Percentiles rank a stretch among this genome's conserved stretches.
These are phyloP conservation scores for Parmales sp. DNA, from an alignment of 108 stramenopile genomes.

Conservation along the genomic window DNA sequence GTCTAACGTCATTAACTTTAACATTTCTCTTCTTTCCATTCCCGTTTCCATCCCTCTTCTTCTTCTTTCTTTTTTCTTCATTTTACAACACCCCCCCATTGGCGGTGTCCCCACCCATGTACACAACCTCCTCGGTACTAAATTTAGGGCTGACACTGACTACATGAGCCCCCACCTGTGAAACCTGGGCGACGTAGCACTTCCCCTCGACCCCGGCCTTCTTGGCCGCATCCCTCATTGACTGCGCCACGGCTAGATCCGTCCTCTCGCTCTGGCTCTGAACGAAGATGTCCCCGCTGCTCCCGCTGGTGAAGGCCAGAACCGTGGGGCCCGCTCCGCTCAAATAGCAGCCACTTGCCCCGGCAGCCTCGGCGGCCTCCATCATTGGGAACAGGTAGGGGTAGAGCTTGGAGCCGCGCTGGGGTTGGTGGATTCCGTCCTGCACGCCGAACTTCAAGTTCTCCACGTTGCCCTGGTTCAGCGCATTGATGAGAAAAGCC, in stretches of 20 bases:
- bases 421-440: conserved; percentile 94
- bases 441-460: conserved; percentile 82
- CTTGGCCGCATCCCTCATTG: conserved; percentile 81
- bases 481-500: conserved; percentile 86
- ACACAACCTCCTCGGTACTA: conserved; percentile 63
- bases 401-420: conserved; percentile 80
- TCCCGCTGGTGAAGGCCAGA: conserved; percentile 91
- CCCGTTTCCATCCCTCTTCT: not conserved
- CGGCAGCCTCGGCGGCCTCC: conserved; percentile 80
- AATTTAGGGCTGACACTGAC: conserved; percentile 74
- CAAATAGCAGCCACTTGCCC: conserved; percentile 84
- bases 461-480: conserved; percentile 77
- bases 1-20: not conserved
- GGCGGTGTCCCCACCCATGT: conserved; percentile 30
- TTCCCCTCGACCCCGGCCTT: conserved; percentile 63
- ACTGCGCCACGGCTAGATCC: conserved; percentile 81
- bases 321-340: conserved; percentile 94
- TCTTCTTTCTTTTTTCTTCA: not conserved
- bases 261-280: conserved; percentile 88
- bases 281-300: conserved; percentile 93
- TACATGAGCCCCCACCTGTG: conserved; percentile 70
- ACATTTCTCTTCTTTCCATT: not conserved
- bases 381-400: conserved; percentile 89
- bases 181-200: conserved; percentile 59
- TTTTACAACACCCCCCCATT: not conserved